Evolutionary conservation across 139 green algal species (phyloP), one percentile per base, ranked within the genome.

Genomic region (Chlamydomonas incerta): DNA sequence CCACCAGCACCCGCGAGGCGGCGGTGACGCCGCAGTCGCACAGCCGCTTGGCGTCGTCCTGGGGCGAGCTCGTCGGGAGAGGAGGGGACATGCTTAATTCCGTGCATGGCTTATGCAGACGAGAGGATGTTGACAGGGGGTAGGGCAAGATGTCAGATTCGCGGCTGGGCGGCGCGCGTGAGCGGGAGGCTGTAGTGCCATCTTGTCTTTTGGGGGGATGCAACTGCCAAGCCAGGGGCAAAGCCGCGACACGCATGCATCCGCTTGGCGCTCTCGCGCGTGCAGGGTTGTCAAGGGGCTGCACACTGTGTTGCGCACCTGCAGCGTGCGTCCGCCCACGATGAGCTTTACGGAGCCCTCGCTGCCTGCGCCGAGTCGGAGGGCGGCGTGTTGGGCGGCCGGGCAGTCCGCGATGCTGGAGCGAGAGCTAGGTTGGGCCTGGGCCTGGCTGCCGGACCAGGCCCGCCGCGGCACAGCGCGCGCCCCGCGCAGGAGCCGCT

Each of bases 301-400:
- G 14, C 63, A 18, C 63, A 10, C 15, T 6, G 8, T 5, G 8
- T 8, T 5, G 26, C 28, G 4, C 46, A 93, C 91, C 82, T 92
- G 82, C 35, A 94, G 66, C 0, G 58, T 93, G 26, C 79, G 87
- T 8, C 91, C 91, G 23, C 84, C 87, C 10, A 85, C 81, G 6
- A 94, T 92, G 21, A 94, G 65, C 72, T 93, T 94, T n/a, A 93
- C 75, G 1, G 33, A 52, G 1, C 72, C 52, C 21, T 82, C 77
- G 9, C 28, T 57, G 21, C 82, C 57, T 72, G 72, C 41, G 65
- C 57, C 33, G 37, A 46, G 41, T 55, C 26, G 20, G 10, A 31
- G 5, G 50, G 11, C 14, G 50, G 50, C 50, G 50, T 14, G 50
- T 10, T 14, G 11, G 50, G 50, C 50, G 50, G 57, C 57, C 24